Evolutionary conservation across 306 rosid genomes (phyloP).

Genomic region (Prunus davidiana): DNA sequence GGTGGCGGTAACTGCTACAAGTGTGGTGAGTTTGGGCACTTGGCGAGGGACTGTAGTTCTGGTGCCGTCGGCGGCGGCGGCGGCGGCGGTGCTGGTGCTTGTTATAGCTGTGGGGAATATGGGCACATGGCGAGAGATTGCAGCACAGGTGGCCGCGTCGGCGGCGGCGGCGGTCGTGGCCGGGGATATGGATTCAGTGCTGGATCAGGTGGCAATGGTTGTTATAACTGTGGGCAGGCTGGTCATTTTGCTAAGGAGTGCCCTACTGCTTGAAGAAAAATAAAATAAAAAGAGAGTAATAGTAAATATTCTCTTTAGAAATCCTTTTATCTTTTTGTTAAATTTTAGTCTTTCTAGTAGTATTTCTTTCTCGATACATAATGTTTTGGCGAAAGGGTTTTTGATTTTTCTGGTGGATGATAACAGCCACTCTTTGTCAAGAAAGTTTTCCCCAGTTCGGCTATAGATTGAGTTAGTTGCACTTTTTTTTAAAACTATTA

Average conservation of each 20-base stretch:
- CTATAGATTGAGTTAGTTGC: conserved; percentile 9
- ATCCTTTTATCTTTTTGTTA: conserved; percentile 12
- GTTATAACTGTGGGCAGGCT: conserved; percentile 67
- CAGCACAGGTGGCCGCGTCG: conserved; percentile 24
- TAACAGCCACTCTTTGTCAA: conserved; percentile 17
- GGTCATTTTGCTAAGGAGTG: conserved; percentile 80
- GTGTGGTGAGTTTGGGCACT: conserved; percentile 59
- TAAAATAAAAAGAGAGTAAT: conserved; percentile 39
- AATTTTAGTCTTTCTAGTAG: conserved; percentile 18
- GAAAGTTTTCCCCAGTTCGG: conserved; percentile 33
- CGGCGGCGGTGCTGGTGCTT: conserved; percentile 21
- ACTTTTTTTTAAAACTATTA: background rate
- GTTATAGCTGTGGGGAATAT: conserved; percentile 57
- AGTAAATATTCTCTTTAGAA: conserved; percentile 47
- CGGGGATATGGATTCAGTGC: conserved; percentile 26
- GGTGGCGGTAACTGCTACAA: conserved; percentile 36
- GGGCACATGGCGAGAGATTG: conserved; percentile 81
- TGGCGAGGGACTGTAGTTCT: conserved; percentile 53
- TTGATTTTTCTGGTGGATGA: conserved; percentile 23
- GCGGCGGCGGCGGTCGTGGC: conserved; percentile 26
- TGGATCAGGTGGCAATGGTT: conserved; percentile 16
- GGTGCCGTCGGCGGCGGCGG: conserved; percentile 7
- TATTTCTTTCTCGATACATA: conserved; percentile 33
- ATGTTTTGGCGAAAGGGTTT: conserved; percentile 27
- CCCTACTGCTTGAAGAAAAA: conserved; percentile 30